Conservation (phyloP, 805 yeast genomes). For the Schwanniomyces sp. region DNA sequence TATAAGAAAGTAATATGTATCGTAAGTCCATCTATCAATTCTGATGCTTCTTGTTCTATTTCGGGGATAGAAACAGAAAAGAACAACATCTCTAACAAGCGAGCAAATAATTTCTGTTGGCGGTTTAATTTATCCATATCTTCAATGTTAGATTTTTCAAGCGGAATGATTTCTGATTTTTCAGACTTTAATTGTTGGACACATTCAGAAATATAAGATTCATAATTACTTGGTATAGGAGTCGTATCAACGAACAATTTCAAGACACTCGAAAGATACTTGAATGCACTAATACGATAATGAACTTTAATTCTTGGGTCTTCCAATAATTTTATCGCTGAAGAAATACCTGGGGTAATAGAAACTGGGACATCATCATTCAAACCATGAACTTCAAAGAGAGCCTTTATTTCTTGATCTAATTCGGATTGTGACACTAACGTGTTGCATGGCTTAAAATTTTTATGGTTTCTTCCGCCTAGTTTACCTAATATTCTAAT, state of each 20-base stretch:
- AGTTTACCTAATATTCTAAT: slow-evolving; percentile 89
- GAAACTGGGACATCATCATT: slow-evolving; percentile 61
- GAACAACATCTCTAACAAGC: slow-evolving; percentile 69
- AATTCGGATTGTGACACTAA: slow-evolving; percentile 52
- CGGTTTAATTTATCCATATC: slow-evolving; percentile 52
- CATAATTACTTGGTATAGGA: slow-evolving; percentile 46
- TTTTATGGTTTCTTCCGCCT: slow-evolving; percentile 93
- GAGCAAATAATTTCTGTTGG: slow-evolving; percentile 65
- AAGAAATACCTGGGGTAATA: slow-evolving; percentile 76
- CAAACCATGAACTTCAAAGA: slow-evolving; percentile 71
- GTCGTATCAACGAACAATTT: slow-evolving; percentile 64
- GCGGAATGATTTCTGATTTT: slow-evolving; percentile 29
- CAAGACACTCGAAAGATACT: slow-evolving; percentile 64
- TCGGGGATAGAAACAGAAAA: slow-evolving; percentile 76
- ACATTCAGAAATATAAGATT: slow-evolving; percentile 47
- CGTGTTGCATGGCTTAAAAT: slow-evolving; percentile 73
- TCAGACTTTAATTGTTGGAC: slow-evolving; percentile 46
- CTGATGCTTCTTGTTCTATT: slow-evolving; percentile 63
- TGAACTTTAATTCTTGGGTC: slow-evolving; percentile 62
- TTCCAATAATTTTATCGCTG: slow-evolving; percentile 75
- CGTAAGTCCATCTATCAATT: slow-evolving; percentile 62
- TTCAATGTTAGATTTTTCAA: slow-evolving; percentile 43
- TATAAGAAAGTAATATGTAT: slow-evolving; percentile 80
- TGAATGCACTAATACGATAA: slow-evolving; percentile 76
- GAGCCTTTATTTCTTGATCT: slow-evolving; percentile 71